These are phyloP conservation scores for Nicotiana knightiana DNA, from an alignment of 257 asterid genomes.

Conservation along the genomic window DNA sequence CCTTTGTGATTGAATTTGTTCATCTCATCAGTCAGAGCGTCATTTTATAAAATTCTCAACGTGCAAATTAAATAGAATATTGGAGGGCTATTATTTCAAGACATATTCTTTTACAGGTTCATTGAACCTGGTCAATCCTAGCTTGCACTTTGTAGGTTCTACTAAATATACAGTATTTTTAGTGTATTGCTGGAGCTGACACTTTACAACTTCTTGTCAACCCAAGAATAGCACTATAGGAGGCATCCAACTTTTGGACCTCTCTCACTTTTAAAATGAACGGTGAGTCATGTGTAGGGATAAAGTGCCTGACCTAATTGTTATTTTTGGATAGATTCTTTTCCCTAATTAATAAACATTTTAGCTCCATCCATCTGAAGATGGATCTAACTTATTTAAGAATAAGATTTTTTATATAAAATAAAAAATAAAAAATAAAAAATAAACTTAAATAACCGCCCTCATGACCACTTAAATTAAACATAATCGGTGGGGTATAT, in stretches of 20 bases:
- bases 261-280: background rate
- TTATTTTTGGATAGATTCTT: background rate
- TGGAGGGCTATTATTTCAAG: background rate
- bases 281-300: background rate
- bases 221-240: background rate
- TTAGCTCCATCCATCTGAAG: background rate
- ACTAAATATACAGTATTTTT: no score
- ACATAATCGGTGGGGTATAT: no score
- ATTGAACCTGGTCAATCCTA: background rate
- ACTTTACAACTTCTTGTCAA: background rate
- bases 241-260: background rate
- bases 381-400: no score
- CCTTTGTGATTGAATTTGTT: background rate
- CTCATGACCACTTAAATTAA: no score
- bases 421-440: no score
- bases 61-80: background rate
- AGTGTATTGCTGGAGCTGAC: background rate
- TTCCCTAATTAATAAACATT: background rate
- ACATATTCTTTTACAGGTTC: background rate
- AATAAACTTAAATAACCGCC: no score
- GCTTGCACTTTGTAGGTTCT: no score
- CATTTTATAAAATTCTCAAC: background rate
- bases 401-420: background rate
- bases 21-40: background rate
- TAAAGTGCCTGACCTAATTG: slow-evolving; percentile 4